Percentiles rank a stretch among this genome's conserved stretches.
Evolutionary conservation across 768 basidiomycete genomes (phyloP).

Genomic region (Daedalea quercina): DNA sequence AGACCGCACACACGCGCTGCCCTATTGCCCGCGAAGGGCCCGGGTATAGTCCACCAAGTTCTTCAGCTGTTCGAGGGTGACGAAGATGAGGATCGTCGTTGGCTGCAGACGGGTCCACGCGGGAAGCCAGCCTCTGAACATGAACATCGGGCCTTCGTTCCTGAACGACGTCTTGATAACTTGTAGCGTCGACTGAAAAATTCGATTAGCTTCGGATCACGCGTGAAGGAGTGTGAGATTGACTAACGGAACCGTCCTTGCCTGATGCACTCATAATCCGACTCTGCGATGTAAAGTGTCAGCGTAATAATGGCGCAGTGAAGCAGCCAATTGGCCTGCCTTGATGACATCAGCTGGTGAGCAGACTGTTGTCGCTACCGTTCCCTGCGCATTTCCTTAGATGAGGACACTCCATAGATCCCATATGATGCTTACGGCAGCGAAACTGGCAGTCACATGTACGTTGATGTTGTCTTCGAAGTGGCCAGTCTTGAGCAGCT

Average conservation of each 20-base stretch:
- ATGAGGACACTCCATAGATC: background rate
- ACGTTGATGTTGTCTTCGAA: constrained; percentile 78
- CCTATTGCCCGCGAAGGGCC: constrained; percentile 2
- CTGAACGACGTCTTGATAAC: constrained; percentile 64
- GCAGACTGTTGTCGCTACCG: constrained; percentile 84
- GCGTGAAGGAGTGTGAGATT: background rate
- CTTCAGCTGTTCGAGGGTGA: constrained; percentile 79
- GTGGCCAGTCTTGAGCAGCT: constrained; percentile 62
- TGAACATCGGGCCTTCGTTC: constrained; percentile 79
- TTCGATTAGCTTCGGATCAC: background rate
- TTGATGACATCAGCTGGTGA: constrained; percentile 86
- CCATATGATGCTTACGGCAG: constrained; percentile 50
- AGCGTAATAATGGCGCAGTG: background rate
- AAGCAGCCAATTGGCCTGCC: constrained; percentile 23
- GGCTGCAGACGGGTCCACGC: constrained; percentile 84
- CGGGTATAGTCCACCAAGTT: constrained; percentile 56
- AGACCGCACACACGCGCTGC: background rate
- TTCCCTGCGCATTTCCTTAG: constrained; percentile 42
- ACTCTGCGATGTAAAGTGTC: constrained; percentile 33
- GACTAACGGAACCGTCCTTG: constrained; percentile 37
- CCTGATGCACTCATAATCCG: constrained; percentile 89
- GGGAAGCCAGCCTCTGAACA: constrained; percentile 91
- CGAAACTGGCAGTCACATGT: constrained; percentile 84
- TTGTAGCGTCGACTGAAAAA: constrained; percentile 55
- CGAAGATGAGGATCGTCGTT: constrained; percentile 82